Conservation (phyloP, 192 early-diverging fungal species). For the Phycomyces blakesleeanus region DNA sequence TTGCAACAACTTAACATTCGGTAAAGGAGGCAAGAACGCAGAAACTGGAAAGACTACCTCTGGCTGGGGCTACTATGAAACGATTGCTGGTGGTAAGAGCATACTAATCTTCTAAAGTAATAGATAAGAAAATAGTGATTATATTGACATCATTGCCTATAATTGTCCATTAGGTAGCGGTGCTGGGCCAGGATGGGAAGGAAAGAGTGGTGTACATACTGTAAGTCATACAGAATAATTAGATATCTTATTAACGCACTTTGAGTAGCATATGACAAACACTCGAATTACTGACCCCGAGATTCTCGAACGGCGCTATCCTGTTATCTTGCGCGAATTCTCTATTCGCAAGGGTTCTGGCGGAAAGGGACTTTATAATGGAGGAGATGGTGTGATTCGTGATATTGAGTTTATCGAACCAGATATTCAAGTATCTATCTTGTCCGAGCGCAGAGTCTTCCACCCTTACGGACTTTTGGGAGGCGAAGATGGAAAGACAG, state of each 20-base stretch:
- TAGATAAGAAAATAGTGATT: background rate
- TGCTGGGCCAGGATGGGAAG: conserved; percentile 88
- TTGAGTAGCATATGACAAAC: conserved; percentile 86
- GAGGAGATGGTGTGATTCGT: conserved; percentile 90
- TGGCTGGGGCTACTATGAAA: conserved; percentile 97
- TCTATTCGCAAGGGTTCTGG: conserved; percentile 71
- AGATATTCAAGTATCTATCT: conserved; percentile 77
- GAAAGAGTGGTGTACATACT: conserved; percentile 57
- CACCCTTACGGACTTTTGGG: conserved; percentile 83
- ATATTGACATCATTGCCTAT: conserved; percentile 6
- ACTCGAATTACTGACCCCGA: conserved; percentile 97
- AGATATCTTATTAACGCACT: background rate
- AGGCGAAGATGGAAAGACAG: conserved; percentile 66
- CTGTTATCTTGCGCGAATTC: conserved; percentile 86
- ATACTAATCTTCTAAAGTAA: too few relatives aligned
- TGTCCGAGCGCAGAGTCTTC: conserved; percentile 89
- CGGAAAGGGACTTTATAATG: conserved; percentile 68
- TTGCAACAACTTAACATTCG: conserved; percentile 97
- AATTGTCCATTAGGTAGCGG: conserved; percentile 52
- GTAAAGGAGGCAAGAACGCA: conserved; percentile 58
- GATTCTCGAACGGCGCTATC: conserved; percentile 88
- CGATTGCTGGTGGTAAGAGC: conserved; percentile 64
- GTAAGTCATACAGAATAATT: conserved; percentile 17
- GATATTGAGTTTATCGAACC: conserved; percentile 90
- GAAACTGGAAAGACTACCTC: conserved; percentile 46